Conservation (phyloP, 495 filamentous ascomycete genomes). For the Xylaria sp. region DNA sequence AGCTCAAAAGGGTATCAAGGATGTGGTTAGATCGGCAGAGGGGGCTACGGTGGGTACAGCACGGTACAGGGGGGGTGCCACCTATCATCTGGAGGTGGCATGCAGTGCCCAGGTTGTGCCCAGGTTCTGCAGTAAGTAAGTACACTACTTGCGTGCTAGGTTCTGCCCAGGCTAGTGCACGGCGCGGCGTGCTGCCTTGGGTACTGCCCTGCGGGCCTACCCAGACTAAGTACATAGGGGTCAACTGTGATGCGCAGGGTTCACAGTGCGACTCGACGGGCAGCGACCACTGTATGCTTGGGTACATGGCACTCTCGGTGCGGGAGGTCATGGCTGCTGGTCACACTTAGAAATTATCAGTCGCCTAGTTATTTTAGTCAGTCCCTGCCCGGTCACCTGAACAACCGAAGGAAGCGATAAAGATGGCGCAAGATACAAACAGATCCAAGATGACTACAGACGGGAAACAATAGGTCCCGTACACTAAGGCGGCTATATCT, state of each 20-base stretch:
- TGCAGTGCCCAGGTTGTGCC: slow-evolving; percentile 3
- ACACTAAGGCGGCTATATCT: background rate
- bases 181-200: slow-evolving; percentile 8
- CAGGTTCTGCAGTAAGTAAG: no score
- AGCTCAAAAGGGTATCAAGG: slow-evolving; percentile 26
- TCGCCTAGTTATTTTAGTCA: slow-evolving; percentile 24
- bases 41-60: slow-evolving; percentile 26
- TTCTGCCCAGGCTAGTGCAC: slow-evolving; percentile 5
- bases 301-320: background rate
- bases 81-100: slow-evolving; percentile 16
- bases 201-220: background rate
- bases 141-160: no score
- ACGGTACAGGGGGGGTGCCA: slow-evolving; percentile 17
- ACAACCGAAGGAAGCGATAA: slow-evolving; percentile 25
- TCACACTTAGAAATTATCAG: slow-evolving; percentile 21
- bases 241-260: slow-evolving; percentile 15
- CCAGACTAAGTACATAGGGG: slow-evolving; percentile 14
- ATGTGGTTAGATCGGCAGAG: slow-evolving; percentile 27
- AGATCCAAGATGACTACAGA: background rate
- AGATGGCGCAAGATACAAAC: slow-evolving; percentile 17
- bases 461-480: background rate
- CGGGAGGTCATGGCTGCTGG: slow-evolving; percentile 13
- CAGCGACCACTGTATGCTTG: background rate
- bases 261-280: slow-evolving; percentile 2
- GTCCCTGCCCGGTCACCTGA: slow-evolving; percentile 20